Evolutionary conservation across 495 filamentous ascomycete species (phyloP).

Genomic region (Hyaloscypha variabilis): DNA sequence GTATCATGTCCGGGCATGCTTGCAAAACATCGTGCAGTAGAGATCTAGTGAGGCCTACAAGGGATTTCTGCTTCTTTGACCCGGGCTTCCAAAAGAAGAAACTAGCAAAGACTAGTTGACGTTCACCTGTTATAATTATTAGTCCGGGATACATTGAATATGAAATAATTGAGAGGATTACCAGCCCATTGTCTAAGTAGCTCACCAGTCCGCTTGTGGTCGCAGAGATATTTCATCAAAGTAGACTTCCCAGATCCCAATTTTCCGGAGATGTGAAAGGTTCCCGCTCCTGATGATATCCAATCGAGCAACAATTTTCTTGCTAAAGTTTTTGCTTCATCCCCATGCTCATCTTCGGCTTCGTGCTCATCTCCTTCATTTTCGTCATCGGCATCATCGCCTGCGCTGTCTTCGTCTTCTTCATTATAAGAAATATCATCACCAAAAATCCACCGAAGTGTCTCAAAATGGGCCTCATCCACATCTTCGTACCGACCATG

Average conservation of each 20-base stretch:
- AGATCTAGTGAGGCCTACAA: constrained; percentile 43
- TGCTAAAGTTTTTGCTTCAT: background rate
- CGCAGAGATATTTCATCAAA: constrained; percentile 31
- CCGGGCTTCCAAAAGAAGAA: constrained; percentile 54
- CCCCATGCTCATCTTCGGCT: background rate
- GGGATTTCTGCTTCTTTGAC: constrained; percentile 40
- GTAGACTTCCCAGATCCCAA: constrained; percentile 46
- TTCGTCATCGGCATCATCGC: background rate
- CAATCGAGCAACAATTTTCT: constrained; percentile 26
- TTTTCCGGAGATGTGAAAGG: constrained; percentile 45
- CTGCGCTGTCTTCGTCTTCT: background rate
- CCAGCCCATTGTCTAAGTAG: constrained; percentile 36
- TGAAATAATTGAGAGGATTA: background rate
- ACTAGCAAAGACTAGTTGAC: constrained; percentile 34
- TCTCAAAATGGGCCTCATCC: constrained; percentile 28
- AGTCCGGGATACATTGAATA: background rate
- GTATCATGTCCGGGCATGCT: constrained; percentile 18
- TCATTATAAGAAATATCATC: background rate
- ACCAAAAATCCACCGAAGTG: constrained; percentile 33
- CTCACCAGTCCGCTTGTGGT: constrained; percentile 23
- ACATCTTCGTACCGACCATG: constrained; percentile 4
- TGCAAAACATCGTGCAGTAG: constrained; percentile 44
- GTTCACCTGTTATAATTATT: background rate
- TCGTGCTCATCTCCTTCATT: background rate
- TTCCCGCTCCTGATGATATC: constrained; percentile 33